These are phyloP conservation scores for Fusarium sp. DNA, from an alignment of 2,329 filamentous ascomycete genomes.

Conservation along the genomic window DNA sequence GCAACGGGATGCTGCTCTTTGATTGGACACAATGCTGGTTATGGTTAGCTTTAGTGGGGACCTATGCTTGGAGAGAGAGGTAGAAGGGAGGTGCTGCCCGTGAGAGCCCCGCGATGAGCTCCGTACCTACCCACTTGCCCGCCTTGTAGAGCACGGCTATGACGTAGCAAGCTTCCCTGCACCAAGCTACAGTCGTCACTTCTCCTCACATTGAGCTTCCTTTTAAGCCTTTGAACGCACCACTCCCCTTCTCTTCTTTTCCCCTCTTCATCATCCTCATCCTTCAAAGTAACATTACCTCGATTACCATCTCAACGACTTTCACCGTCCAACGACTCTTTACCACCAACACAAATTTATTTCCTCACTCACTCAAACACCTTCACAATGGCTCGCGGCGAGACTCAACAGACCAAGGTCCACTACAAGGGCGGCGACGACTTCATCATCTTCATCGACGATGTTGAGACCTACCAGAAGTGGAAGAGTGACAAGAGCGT, in stretches of 20 bases:
- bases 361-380: constrained; percentile 31
- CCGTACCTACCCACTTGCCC: constrained; percentile 30
- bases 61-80: neutral
- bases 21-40: constrained; percentile 20
- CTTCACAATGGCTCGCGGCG: constrained; percentile 76
- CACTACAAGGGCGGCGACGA: constrained; percentile 83
- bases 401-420: constrained; percentile 79
- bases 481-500: constrained; percentile 86
- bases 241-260: constrained; percentile 12
- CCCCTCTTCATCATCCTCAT: constrained; percentile 33
- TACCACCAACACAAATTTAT: constrained; percentile 28
- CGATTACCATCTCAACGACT: constrained; percentile 4
- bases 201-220: constrained; percentile 36
- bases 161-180: constrained; percentile 45
- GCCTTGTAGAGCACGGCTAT: constrained; percentile 34
- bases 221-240: constrained; percentile 43
- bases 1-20: constrained; percentile 3
- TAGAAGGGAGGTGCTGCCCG: neutral
- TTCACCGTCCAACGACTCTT: constrained; percentile 21
- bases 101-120: constrained; percentile 31
- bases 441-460: constrained; percentile 71
- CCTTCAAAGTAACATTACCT: constrained; percentile 21
- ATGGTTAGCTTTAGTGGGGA: constrained; percentile 15
- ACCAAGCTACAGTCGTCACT: constrained; percentile 43
- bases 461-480: constrained; percentile 74